Base-by-base conservation (phyloP, 208 protist species). In the Angomonas desouzai region DNA sequence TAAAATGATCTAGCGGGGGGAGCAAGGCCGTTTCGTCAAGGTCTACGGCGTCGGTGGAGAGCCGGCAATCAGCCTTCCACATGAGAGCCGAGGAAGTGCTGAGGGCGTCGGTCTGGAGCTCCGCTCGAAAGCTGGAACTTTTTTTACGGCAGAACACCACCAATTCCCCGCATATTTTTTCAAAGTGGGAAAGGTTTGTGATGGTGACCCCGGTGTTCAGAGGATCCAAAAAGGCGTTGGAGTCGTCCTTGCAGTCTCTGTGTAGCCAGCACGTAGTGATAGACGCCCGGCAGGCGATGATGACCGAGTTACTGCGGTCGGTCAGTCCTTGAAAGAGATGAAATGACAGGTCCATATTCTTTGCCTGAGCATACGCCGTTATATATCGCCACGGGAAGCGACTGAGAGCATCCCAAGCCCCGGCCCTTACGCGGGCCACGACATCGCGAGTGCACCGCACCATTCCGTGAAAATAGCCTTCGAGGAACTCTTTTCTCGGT, bases 391-490 rank as follows among this genome's bases (percentile, higher is more conserved):
- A 93, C 18, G 79, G 82, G 49, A 93, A 93, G 40, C 85, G 82
- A 11, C 85, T 70, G 4, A 96, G 72, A 0, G 85, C 85, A 45
- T 96, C 90, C 87, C 90, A 96, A 2, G 90, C 87, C 66, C 85
- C 87, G 0, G 70, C 78, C 2, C 90, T 84, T 32, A 96, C 90
- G 25, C 85, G 79, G 2, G 90, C 75, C 28, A 93, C 87, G 18
- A 81, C 78, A 63, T 96, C 90, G 30, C 83, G 77, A 11, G 75
- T 62, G 60, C 70, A 84, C 33, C 90, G 87, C 11, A 91, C 67
- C 75, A 93, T 89, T 20, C 83, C 78, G 71, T 89, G 83, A 68
- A 96, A 96, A 67, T 96, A 96, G 4, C 85, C 90, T 36, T 93
- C 79, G 3, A 92, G 74, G 56, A 93, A 93, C 77, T 93, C 87